These are phyloP conservation scores for Boletus edulis DNA, from an alignment of 768 basidiomycete genomes.

Conservation along the genomic window DNA sequence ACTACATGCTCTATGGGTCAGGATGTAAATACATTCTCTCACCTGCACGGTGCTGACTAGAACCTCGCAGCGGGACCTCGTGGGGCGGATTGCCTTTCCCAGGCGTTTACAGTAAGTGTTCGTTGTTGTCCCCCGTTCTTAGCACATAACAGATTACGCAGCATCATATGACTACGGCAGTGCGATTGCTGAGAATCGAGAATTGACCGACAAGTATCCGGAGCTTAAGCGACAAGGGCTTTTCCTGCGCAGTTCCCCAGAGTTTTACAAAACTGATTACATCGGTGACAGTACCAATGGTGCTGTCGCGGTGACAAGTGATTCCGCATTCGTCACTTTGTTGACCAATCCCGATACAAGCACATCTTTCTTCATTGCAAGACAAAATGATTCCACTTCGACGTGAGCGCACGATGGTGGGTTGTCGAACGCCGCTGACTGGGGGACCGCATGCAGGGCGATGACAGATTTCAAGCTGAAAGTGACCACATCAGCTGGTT, in stretches of 20 bases:
- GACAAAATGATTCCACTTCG: slow-evolving; percentile 67
- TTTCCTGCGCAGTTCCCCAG: slow-evolving; percentile 76
- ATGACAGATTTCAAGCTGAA: slow-evolving; percentile 57
- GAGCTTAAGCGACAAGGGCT: slow-evolving; percentile 78
- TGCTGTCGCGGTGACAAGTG: slow-evolving; percentile 38
- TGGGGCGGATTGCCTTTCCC: slow-evolving; percentile 83
- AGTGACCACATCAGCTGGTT: slow-evolving; percentile 51
- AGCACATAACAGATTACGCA: slow-evolving; percentile 2
- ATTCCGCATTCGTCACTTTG: slow-evolving; percentile 56
- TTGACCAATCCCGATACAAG: slow-evolving; percentile 67
- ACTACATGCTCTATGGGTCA: slow-evolving; percentile 84
- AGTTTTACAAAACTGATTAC: slow-evolving; percentile 79
- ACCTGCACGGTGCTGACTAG: not conserved
- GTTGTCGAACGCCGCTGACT: not conserved
- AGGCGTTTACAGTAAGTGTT: slow-evolving; percentile 56
- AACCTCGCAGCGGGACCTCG: slow-evolving; percentile 63
- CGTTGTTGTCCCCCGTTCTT: not conserved
- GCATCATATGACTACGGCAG: slow-evolving; percentile 82
- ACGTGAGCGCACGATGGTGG: slow-evolving; percentile 41
- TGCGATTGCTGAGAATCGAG: slow-evolving; percentile 64
- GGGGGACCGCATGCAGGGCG: not conserved
- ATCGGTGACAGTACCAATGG: slow-evolving; percentile 60
- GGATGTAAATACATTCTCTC: slow-evolving; percentile 6
- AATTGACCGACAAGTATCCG: slow-evolving; percentile 63
- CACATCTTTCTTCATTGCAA: slow-evolving; percentile 65